phyloP scores from a whole-genome alignment of 495 filamentous ascomycete species.

The Trichoderma asperelloides region DNA sequence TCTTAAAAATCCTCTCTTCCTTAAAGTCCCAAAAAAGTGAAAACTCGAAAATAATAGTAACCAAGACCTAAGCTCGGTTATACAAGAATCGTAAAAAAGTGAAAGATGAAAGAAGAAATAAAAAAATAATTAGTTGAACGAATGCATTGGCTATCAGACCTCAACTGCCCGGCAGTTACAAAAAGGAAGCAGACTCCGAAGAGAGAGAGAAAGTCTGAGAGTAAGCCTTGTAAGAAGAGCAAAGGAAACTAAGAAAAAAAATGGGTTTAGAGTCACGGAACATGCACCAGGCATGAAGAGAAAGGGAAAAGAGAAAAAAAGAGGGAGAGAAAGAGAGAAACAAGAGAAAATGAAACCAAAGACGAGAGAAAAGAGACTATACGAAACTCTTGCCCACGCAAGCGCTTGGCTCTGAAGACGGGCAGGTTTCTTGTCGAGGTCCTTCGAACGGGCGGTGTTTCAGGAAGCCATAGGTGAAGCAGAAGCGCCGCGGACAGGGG shows the following conservation, averaged over 20 bases:
- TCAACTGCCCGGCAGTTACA: background rate
- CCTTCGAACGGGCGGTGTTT: background rate
- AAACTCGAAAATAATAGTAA: conserved; percentile 7
- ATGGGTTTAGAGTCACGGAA: conserved; percentile 16
- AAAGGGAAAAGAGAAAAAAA: conserved; percentile 15
- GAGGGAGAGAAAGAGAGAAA: conserved; percentile 19
- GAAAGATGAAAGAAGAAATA: conserved; percentile 19
- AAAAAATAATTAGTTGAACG: conserved; percentile 15
- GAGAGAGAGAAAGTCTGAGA: background rate
- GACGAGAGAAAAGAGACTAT: background rate
- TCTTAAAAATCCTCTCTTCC: conserved; percentile 19
- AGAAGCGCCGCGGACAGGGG: background rate
- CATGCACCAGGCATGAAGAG: conserved; percentile 4
- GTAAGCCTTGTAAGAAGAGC: background rate
- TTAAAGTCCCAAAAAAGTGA: conserved; percentile 7
- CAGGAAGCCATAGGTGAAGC: background rate
- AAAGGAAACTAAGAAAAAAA: conserved; percentile 23
- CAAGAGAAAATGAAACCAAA: conserved; percentile 11
- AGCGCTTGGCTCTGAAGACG: too few relatives aligned
- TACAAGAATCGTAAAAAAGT: conserved; percentile 19
- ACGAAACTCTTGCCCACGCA: background rate
- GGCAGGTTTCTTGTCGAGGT: background rate
- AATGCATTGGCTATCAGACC: background rate
- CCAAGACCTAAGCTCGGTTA: conserved; percentile 3
- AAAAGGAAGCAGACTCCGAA: background rate